Percentiles rank a stretch among this genome's conserved stretches.
phyloP scores from a whole-genome alignment of 2,329 filamentous ascomycete species.

The Cordyceps farinosa region DNA sequence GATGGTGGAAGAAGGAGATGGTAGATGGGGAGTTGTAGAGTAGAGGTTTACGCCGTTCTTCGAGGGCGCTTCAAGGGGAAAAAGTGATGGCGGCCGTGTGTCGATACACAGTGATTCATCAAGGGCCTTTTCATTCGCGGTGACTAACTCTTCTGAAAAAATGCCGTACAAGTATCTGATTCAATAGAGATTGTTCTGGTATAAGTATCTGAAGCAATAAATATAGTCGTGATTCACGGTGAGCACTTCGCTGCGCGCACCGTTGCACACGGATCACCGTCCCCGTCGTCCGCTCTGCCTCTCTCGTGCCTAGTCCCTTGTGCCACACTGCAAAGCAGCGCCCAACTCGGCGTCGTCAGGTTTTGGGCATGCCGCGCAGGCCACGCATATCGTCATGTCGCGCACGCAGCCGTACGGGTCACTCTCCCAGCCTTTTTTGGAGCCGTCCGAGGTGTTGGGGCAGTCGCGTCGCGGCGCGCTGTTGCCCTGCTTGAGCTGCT shows the following conservation, averaged over 20 bases:
- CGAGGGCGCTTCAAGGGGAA: neutral
- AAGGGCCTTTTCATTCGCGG: neutral
- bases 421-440: neutral
- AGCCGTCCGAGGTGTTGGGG: constrained; percentile 1
- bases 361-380: neutral
- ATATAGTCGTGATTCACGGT: neutral
- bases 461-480: constrained; percentile 4
- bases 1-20: neutral
- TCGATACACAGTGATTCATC: neutral
- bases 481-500: constrained; percentile 3
- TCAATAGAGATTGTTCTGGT: too few relatives aligned
- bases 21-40: neutral
- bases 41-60: neutral
- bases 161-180: too few relatives aligned
- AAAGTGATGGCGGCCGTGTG: neutral
- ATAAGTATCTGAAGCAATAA: neutral
- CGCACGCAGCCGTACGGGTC: constrained; percentile 1
- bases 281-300: neutral
- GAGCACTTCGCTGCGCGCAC: too few relatives aligned
- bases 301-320: too few relatives aligned
- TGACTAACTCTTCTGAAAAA: neutral
- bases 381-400: neutral
- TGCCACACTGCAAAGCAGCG: neutral
- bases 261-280: neutral
- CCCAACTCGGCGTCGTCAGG: neutral